phyloP scores from a whole-genome alignment of 805 yeast genomes.

The Wickerhamiella domercqiae region DNA sequence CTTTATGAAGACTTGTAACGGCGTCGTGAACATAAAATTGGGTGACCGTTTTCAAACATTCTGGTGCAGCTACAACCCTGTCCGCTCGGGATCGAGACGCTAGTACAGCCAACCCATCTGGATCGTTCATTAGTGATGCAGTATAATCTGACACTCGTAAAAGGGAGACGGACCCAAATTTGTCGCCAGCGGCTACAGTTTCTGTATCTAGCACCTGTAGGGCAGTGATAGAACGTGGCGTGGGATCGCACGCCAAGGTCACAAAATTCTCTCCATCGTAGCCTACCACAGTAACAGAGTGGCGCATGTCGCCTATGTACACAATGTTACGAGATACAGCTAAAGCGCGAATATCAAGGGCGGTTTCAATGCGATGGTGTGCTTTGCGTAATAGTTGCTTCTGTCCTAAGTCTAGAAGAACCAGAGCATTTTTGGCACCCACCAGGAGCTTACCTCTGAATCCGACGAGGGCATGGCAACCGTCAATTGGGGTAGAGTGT shows the following conservation, averaged over 20 bases:
- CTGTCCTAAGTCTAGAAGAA: constrained; percentile 50
- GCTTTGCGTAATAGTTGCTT: constrained; percentile 65
- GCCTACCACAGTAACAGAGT: constrained; percentile 44
- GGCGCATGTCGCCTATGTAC: constrained; percentile 55
- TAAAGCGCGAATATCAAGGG: constrained; percentile 39
- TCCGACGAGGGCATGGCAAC: constrained; percentile 28
- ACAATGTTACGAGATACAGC: constrained; percentile 42
- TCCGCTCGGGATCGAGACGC: constrained; percentile 18
- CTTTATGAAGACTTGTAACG: constrained; percentile 43
- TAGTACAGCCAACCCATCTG: constrained; percentile 30
- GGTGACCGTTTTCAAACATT: constrained; percentile 33
- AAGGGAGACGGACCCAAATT: constrained; percentile 65
- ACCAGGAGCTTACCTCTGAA: constrained; percentile 50
- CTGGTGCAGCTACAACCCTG: constrained; percentile 26
- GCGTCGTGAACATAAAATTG: constrained; percentile 61
- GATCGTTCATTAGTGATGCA: constrained; percentile 36
- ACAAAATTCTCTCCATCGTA: constrained; percentile 36
- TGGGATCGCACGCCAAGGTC: constrained; percentile 53
- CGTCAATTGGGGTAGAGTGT: constrained; percentile 46
- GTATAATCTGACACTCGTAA: constrained; percentile 42
- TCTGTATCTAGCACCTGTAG: constrained; percentile 50
- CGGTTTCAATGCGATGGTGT: constrained; percentile 30
- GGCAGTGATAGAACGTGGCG: constrained; percentile 51
- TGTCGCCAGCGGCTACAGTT: constrained; percentile 74
- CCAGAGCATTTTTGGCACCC: constrained; percentile 20